Evolutionary conservation across 768 basidiomycete genomes (phyloP).

Genomic region (Mycena indigotica): DNA sequence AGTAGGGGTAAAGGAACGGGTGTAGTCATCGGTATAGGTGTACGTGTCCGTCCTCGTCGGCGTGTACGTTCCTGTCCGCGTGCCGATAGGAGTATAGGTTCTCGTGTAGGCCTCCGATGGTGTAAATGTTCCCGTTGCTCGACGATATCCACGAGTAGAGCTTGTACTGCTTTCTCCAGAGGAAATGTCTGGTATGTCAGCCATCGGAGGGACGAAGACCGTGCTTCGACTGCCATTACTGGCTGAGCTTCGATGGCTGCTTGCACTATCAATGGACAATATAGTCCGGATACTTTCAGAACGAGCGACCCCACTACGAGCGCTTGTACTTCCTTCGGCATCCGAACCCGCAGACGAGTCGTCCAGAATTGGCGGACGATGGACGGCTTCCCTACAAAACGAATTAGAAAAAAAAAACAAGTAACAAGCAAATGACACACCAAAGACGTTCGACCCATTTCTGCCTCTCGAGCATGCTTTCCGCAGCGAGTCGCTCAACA

Average conservation of each 20-base stretch:
- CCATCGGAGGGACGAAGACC: constrained; percentile 76
- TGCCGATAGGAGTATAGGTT: constrained; percentile 6
- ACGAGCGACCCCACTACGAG: constrained; percentile 5
- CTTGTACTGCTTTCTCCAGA: not conserved
- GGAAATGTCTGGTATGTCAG: constrained; percentile 62
- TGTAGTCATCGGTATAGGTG: constrained; percentile 1
- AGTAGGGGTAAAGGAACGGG: constrained; percentile 4
- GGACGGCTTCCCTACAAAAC: constrained; percentile 70
- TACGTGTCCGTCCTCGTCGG: not conserved
- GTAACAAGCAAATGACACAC: constrained; percentile 45
- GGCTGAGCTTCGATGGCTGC: constrained; percentile 45
- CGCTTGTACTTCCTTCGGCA: constrained; percentile 10
- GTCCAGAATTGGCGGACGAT: constrained; percentile 59
- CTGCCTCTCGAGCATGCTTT: constrained; percentile 82
- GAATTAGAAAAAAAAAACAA: constrained; percentile 2
- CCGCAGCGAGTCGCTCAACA: constrained; percentile 85
- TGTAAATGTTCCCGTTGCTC: constrained; percentile 1
- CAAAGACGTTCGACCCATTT: constrained; percentile 92
- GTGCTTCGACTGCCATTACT: constrained; percentile 68
- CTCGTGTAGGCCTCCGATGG: constrained; percentile 8
- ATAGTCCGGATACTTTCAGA: constrained; percentile 70
- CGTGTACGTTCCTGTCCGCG: constrained; percentile 10
- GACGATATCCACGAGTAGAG: constrained; percentile 3
- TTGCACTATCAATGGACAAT: constrained; percentile 51
- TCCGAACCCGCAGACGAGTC: constrained; percentile 43